phyloP scores from a whole-genome alignment of 371 early-diverging fungal genomes.

The Apophysomyces variabilis region DNA sequence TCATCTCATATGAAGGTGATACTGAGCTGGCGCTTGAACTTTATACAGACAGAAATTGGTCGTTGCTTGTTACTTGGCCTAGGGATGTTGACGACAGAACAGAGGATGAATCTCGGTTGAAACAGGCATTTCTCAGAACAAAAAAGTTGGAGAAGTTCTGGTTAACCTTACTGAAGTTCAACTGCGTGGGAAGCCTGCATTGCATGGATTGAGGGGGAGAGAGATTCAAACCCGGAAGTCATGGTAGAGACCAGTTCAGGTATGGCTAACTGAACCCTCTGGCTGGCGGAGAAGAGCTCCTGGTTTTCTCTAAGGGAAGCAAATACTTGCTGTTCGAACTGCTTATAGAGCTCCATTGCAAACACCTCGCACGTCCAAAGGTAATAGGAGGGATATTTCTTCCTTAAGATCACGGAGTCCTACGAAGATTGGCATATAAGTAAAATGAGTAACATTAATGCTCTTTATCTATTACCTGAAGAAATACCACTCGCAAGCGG shows the following conservation, averaged over 20 bases:
- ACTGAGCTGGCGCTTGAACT: too few relatives aligned
- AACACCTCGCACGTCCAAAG: slow-evolving; percentile 9
- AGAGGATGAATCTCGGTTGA: background rate
- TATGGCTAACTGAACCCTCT: background rate
- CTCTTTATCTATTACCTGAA: too few relatives aligned
- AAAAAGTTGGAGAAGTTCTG: too few relatives aligned
- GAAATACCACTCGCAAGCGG: background rate
- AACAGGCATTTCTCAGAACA: background rate
- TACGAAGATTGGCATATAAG: too few relatives aligned
- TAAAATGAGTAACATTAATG: too few relatives aligned
- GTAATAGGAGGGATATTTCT: slow-evolving; percentile 16
- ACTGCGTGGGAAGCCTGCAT: too few relatives aligned
- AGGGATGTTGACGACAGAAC: background rate
- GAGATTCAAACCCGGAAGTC: too few relatives aligned
- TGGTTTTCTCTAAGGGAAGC: background rate
- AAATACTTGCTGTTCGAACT: slow-evolving; percentile 2
- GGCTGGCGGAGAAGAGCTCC: background rate
- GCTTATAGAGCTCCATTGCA: background rate
- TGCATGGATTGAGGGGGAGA: too few relatives aligned
- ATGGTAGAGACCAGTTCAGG: background rate
- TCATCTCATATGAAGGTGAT: background rate
- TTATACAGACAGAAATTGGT: background rate
- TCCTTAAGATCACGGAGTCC: background rate
- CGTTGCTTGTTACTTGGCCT: background rate
- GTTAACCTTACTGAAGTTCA: too few relatives aligned